These are phyloP conservation scores for Mycena sp. DNA, from an alignment of 1,284 basidiomycete genomes.

Conservation along the genomic window DNA sequence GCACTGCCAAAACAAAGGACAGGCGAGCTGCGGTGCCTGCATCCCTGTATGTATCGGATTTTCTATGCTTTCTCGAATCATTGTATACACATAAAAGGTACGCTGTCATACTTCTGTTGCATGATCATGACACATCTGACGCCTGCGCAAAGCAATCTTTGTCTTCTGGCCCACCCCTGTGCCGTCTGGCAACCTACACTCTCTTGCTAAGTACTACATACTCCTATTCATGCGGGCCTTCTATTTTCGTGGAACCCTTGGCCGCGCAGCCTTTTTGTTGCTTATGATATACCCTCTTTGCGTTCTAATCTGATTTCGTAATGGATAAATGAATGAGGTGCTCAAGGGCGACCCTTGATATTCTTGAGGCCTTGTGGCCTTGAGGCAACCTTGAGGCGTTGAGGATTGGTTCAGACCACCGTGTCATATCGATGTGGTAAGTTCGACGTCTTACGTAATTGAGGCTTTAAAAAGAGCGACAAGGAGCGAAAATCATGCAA, in stretches of 20 bases:
- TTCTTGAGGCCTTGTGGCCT: too few relatives aligned
- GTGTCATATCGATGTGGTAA: too few relatives aligned
- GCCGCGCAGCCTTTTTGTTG: not conserved
- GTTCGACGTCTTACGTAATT: too few relatives aligned
- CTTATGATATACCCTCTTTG: constrained; percentile 19
- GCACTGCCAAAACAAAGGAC: constrained; percentile 16
- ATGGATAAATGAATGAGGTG: too few relatives aligned
- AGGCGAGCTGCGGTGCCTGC: not conserved
- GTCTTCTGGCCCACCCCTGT: not conserved
- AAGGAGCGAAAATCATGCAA: not conserved
- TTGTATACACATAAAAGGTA: constrained; percentile 29
- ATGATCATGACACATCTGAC: not conserved
- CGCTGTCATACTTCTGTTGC: not conserved
- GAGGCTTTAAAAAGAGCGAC: too few relatives aligned
- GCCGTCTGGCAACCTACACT: constrained; percentile 18
- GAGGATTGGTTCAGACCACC: too few relatives aligned
- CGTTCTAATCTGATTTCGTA: not conserved
- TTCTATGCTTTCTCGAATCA: not conserved
- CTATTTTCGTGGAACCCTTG: constrained; percentile 10
- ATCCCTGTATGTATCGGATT: constrained; percentile 9
- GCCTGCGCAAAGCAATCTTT: constrained; percentile 28
- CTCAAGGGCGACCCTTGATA: too few relatives aligned
- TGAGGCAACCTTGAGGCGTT: too few relatives aligned
- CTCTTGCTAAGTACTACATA: constrained; percentile 14
- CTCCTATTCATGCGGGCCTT: constrained; percentile 4